Evolutionary conservation across 2,329 filamentous ascomycete genomes (phyloP).

Genomic region (Hymenoscyphus fraxineus): DNA sequence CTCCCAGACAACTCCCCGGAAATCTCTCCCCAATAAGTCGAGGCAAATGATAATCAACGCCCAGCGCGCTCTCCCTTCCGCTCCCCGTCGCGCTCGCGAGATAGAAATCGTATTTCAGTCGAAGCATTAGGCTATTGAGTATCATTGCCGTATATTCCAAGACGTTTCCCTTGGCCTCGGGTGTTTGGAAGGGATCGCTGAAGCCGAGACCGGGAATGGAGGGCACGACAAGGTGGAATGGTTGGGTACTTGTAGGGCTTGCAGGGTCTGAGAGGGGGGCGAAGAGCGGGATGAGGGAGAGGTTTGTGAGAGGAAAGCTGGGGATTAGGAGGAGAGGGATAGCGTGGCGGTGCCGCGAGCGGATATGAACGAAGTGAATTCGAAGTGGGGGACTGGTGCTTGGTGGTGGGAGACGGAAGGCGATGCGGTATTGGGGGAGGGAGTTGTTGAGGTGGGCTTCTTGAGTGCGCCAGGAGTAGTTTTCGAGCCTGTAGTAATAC

Average conservation of each 20-base stretch:
- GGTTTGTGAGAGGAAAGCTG: constrained; percentile 61
- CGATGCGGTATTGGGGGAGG: constrained; percentile 62
- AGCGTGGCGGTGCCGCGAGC: constrained; percentile 49
- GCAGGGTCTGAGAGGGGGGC: constrained; percentile 51
- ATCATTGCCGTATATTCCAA: constrained; percentile 53
- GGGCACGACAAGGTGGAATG: constrained; percentile 65
- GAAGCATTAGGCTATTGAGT: constrained; percentile 56
- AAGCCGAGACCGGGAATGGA: constrained; percentile 65
- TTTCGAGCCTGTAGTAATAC: constrained; percentile 52
- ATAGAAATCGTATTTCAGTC: constrained; percentile 56
- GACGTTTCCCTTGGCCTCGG: constrained; percentile 18
- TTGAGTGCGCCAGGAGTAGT: constrained; percentile 60
- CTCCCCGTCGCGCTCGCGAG: constrained; percentile 53
- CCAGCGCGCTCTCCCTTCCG: constrained; percentile 42
- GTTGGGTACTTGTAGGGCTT: constrained; percentile 41
- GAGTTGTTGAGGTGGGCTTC: constrained; percentile 55
- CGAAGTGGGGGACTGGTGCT: constrained; percentile 40
- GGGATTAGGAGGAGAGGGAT: constrained; percentile 63
- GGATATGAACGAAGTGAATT: constrained; percentile 62
- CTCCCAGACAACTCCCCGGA: constrained; percentile 50
- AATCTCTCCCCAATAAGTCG: constrained; percentile 47
- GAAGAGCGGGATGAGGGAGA: constrained; percentile 55
- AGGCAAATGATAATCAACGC: constrained; percentile 50
- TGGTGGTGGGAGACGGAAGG: constrained; percentile 39
- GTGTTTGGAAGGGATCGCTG: constrained; percentile 53